A percentile compares a stretch with the other conserved stretches of the same genome.
These are phyloP conservation scores for Omphalea diandra DNA, from an alignment of 441 rosid genomes.

Conservation along the genomic window DNA sequence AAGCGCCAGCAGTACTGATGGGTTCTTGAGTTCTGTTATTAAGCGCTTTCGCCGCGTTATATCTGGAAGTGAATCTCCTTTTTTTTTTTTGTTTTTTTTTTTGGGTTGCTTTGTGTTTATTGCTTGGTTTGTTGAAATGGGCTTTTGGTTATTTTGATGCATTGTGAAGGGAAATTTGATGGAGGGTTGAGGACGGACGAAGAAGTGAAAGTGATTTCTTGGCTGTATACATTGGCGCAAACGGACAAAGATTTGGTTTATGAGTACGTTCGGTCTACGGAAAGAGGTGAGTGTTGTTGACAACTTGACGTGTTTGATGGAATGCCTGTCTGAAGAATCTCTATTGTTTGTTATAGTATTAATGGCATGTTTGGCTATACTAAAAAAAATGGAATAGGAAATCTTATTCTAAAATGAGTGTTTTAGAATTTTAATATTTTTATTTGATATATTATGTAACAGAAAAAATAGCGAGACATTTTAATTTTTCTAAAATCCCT, in stretches of 20 bases:
- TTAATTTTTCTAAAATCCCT: too few relatives aligned
- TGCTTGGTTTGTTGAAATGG: slow-evolving; percentile 17
- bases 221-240: slow-evolving; percentile 58
- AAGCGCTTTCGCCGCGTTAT: slow-evolving; percentile 32
- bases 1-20: slow-evolving; percentile 12
- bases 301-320: slow-evolving; percentile 19
- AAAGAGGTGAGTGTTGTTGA: slow-evolving; percentile 46
- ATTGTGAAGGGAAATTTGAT: slow-evolving; percentile 41
- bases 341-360: neutral
- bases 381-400: too few relatives aligned
- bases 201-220: slow-evolving; percentile 64
- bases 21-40: slow-evolving; percentile 21
- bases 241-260: slow-evolving; percentile 53
- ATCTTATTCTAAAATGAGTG: too few relatives aligned
- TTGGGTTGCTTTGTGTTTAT: neutral
- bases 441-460: too few relatives aligned
- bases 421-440: too few relatives aligned
- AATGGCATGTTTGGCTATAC: too few relatives aligned
- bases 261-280: slow-evolving; percentile 68
- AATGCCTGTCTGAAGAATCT: slow-evolving; percentile 16
- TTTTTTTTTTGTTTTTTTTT: neutral
- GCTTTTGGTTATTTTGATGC: slow-evolving; percentile 10
- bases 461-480: too few relatives aligned
- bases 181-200: slow-evolving; percentile 56
- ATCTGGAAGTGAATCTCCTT: slow-evolving; percentile 33